These are phyloP conservation scores for Paxillus ammoniavirescens DNA, from an alignment of 768 basidiomycete species.

Conservation along the genomic window DNA sequence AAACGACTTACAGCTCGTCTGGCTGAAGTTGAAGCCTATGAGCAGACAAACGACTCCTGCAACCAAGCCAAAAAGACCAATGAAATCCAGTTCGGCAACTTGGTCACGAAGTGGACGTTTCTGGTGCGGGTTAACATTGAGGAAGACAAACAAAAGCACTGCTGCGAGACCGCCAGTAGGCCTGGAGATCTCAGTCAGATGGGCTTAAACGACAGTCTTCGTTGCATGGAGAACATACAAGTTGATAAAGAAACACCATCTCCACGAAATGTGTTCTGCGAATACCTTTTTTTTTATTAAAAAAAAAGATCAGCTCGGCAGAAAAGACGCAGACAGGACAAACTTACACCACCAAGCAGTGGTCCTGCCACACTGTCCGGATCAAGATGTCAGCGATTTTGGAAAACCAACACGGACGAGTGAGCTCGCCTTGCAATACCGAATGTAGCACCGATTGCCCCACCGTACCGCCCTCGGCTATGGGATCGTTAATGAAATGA, in stretches of 20 bases:
- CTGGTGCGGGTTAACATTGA: slow-evolving; percentile 76
- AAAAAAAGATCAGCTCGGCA: slow-evolving; percentile 5
- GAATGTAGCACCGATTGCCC: slow-evolving; percentile 77
- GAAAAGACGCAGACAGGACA: neutral
- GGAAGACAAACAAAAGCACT: slow-evolving; percentile 63
- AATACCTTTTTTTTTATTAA: slow-evolving; percentile 47
- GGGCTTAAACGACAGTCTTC: neutral
- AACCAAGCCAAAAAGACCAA: slow-evolving; percentile 63
- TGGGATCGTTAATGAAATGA: neutral
- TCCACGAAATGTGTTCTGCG: slow-evolving; percentile 74
- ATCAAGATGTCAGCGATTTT: neutral
- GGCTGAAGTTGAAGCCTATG: slow-evolving; percentile 71
- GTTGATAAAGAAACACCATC: slow-evolving; percentile 85
- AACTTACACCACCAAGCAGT: slow-evolving; percentile 74
- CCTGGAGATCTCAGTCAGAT: slow-evolving; percentile 32
- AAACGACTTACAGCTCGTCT: slow-evolving; percentile 55
- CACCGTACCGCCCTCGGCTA: slow-evolving; percentile 78
- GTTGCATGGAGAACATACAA: slow-evolving; percentile 40
- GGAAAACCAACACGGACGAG: neutral
- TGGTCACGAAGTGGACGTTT: slow-evolving; percentile 57
- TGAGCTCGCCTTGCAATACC: slow-evolving; percentile 53
- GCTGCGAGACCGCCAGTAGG: slow-evolving; percentile 73
- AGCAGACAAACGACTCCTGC: slow-evolving; percentile 65
- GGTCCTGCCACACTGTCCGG: slow-evolving; percentile 63
- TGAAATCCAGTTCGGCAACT: slow-evolving; percentile 64